Evolutionary conservation across 2,329 filamentous ascomycete genomes (phyloP).

Genomic region (Lasiodiplodia citricola): DNA sequence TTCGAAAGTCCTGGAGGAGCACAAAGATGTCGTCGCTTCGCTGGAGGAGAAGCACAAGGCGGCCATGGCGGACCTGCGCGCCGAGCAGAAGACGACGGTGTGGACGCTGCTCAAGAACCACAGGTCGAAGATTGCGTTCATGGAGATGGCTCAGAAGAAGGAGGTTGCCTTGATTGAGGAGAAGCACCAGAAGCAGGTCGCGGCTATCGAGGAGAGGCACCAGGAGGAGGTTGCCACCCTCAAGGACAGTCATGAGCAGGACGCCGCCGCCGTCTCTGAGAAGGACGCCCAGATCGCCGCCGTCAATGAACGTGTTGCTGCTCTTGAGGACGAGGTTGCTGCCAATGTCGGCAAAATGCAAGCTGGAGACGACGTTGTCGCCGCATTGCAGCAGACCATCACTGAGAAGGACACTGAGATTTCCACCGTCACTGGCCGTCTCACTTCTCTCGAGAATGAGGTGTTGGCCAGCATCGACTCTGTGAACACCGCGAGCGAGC

Average conservation of each 20-base stretch:
- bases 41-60: neutral
- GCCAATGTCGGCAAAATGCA: too few relatives aligned
- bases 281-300: too few relatives aligned
- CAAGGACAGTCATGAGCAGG: neutral
- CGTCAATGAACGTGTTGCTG: too few relatives aligned
- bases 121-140: too few relatives aligned
- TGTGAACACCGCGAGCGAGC: neutral
- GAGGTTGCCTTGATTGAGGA: neutral
- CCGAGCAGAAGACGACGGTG: neutral
- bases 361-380: too few relatives aligned
- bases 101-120: neutral
- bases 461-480: neutral
- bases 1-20: neutral
- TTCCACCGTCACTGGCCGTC: too few relatives aligned
- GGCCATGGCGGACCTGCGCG: neutral
- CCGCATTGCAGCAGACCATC: too few relatives aligned
- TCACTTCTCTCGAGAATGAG: neutral
- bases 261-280: neutral
- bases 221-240: neutral
- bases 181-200: neutral
- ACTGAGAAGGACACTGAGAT: too few relatives aligned
- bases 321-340: too few relatives aligned
- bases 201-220: neutral
- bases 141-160: neutral
- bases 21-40: neutral